phyloP scores from a whole-genome alignment of 2,329 filamentous ascomycete genomes.

The Scleromitrula shiraiana region DNA sequence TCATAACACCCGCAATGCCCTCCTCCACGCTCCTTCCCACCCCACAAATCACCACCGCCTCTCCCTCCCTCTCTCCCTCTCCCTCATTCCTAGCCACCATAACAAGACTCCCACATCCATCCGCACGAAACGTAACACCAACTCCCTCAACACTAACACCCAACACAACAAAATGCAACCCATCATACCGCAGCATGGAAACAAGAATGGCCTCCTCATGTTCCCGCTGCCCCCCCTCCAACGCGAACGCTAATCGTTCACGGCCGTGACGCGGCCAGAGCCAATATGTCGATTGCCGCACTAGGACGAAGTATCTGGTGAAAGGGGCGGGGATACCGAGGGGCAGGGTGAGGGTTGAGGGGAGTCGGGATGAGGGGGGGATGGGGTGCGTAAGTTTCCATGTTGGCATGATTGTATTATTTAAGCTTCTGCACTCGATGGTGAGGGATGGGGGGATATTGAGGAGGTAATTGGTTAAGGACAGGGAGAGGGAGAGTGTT shows the following conservation, averaged over 20 bases:
- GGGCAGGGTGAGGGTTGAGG: too few relatives aligned
- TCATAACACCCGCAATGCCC: conserved; percentile 7
- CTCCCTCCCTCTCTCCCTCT: neutral
- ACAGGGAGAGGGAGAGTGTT: neutral
- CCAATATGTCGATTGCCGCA: conserved; percentile 1
- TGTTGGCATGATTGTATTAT: neutral
- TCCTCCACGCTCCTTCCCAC: conserved; percentile 9
- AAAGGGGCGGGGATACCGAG: neutral
- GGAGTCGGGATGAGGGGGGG: too few relatives aligned
- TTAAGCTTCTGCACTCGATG: too few relatives aligned
- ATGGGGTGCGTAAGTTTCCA: neutral
- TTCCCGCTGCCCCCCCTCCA: neutral
- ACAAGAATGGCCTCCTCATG: conserved; percentile 12
- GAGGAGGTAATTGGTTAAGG: neutral
- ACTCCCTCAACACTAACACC: conserved; percentile 12
- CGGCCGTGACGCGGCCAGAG: conserved; percentile 1
- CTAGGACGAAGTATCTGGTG: conserved; percentile 1
- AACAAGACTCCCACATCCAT: conserved; percentile 4
- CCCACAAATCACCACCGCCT: conserved; percentile 3
- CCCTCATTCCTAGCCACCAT: conserved; percentile 8
- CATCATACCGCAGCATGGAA: conserved; percentile 11
- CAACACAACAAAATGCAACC: conserved; percentile 11
- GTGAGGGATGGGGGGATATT: neutral
- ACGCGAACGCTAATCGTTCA: neutral
- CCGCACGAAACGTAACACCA: conserved; percentile 4